Conservation (phyloP, 2,329 filamentous ascomycete genomes). For the Colletotrichum sp. region DNA sequence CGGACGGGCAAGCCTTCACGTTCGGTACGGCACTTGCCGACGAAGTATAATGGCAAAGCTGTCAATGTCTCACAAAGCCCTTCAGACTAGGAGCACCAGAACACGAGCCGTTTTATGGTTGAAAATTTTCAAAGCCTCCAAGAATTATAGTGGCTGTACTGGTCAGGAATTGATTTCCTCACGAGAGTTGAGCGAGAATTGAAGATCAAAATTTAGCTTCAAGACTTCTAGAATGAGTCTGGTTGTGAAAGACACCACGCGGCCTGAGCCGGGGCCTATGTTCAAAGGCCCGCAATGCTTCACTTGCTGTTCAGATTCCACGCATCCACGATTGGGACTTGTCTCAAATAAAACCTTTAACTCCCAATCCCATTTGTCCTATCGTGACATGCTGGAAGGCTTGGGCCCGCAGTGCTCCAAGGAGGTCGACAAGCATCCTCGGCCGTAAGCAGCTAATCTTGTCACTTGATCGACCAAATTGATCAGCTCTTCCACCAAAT, state of each 20-base stretch:
- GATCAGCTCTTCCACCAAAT: neutral
- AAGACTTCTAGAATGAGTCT: neutral
- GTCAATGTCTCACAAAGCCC: neutral
- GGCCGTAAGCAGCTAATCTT: neutral
- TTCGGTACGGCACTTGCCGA: neutral
- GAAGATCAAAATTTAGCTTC: neutral
- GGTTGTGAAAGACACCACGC: neutral
- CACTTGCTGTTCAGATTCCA: neutral
- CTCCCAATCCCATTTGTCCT: neutral
- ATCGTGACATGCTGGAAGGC: neutral
- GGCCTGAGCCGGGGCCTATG: rapidly evolving
- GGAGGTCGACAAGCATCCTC: neutral
- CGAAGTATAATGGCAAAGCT: neutral
- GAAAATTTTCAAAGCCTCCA: too few relatives aligned
- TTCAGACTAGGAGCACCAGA: neutral
- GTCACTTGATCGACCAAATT: neutral
- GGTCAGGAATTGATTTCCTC: rapidly evolving
- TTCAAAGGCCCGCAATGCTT: neutral
- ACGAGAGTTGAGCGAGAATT: neutral
- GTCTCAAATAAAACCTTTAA: rapidly evolving
- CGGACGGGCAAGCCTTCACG: neutral
- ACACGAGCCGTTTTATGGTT: neutral
- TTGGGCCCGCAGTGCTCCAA: neutral
- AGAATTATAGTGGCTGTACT: too few relatives aligned
- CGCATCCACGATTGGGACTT: neutral